Evolutionary conservation across 805 yeast species (phyloP), one percentile per base, ranked within the genome.

Genomic region (Candida andamanensis): DNA sequence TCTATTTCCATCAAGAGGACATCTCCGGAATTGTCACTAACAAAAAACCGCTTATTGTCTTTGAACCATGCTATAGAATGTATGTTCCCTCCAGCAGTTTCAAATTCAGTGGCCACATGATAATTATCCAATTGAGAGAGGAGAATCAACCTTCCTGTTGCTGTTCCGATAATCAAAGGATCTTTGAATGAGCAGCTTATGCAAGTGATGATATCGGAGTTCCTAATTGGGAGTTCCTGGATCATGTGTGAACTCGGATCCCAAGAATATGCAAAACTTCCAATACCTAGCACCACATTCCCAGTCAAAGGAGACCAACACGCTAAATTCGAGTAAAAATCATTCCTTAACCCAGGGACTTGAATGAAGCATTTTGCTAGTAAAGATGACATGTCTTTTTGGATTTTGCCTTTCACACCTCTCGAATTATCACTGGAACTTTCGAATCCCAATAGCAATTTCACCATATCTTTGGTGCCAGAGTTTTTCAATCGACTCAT

Each of bases 261-360:
- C 95, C 85, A 23, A 18, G 78, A 47, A 49, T 74, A 82, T 0
- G 74, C 79, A 4, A 14, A 11, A 12, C 8, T n/a, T 14, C 68
- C 56, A 3, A 62, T 46, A 0, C 89, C 95, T 2, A 85, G 85
- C 0, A 80, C 79, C 0, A 85, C 58, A 15, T 15, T 11, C 7
- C 15, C 17, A 2, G 15, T 60, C 61, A 25, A 65, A 66, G 1
- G 74, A 56, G 87, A 76, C 95, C 95, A 85, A 4, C 85, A 72
- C 0, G 85, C 70, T 33, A 83, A 60, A 47, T 83, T 83, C 1
- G 85, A 70, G 54, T 85, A 86, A 48, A 78, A 85, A 50, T 86
- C 95, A 52, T 84, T 80, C 39, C 80, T 60, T 32, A 85, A 53
- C 2, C 76, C 76, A 0, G 87, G 87, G 0, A 92, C 89, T 24